phyloP scores from a whole-genome alignment of 1,284 basidiomycete genomes.

The Singerocomus inundabilis region DNA sequence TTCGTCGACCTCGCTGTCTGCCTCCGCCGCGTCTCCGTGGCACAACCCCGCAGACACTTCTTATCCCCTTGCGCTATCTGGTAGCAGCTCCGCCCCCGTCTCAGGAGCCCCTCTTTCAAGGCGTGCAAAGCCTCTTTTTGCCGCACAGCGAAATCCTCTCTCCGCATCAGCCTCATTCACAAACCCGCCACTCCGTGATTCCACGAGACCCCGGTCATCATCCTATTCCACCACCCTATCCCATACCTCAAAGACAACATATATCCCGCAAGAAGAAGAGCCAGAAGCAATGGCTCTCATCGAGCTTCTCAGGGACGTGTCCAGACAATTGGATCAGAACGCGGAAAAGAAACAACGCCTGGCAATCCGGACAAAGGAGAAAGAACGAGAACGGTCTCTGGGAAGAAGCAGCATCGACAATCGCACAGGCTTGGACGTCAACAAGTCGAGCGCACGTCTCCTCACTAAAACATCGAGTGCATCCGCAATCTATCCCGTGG shows the following conservation, averaged over 20 bases:
- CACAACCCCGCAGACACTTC: slow-evolving; percentile 5
- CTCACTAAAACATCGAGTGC: slow-evolving; percentile 25
- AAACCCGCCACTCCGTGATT: slow-evolving; percentile 10
- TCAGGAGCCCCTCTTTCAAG: slow-evolving; percentile 1
- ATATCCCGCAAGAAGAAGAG: slow-evolving; percentile 17
- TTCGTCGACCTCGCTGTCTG: slow-evolving; percentile 2
- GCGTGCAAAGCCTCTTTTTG: slow-evolving; percentile 8
- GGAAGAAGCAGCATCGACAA: neutral
- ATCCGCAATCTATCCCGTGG: slow-evolving; percentile 13
- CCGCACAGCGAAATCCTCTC: slow-evolving; percentile 15
- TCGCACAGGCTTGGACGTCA: neutral
- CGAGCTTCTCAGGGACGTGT: slow-evolving; percentile 23
- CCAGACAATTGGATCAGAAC: slow-evolving; percentile 27
- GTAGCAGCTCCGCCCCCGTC: slow-evolving; percentile 5
- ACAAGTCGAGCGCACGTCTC: neutral
- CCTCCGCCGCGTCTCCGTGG: slow-evolving; percentile 12
- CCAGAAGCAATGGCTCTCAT: slow-evolving; percentile 25
- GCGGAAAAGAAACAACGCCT: slow-evolving; percentile 25
- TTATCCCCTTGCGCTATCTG: slow-evolving; percentile 9
- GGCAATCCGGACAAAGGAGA: slow-evolving; percentile 7
- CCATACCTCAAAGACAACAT: neutral
- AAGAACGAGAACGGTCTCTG: slow-evolving; percentile 7
- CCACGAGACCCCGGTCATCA: slow-evolving; percentile 21
- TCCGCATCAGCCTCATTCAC: slow-evolving; percentile 22
- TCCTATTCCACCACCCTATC: slow-evolving; percentile 15